Evolutionary conservation across 148 eudicot genomes (phyloP).

Genomic region (Rhododendron mucronatum): DNA sequence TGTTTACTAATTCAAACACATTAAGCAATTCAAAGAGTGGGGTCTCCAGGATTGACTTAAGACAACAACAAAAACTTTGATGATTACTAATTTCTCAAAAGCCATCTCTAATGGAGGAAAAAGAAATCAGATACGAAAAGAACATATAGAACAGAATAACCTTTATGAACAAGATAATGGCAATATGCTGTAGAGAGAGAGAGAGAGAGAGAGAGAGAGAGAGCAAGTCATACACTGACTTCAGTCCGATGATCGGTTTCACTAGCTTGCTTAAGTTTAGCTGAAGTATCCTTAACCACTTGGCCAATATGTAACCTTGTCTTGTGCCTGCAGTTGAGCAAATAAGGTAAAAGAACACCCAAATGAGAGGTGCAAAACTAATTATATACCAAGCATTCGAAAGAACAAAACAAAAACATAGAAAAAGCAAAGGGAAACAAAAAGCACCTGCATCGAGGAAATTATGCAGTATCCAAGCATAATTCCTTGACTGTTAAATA

Average conservation of each 20-base stretch:
- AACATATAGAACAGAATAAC: not conserved
- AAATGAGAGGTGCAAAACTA: not conserved
- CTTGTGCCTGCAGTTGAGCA: slow-evolving; percentile 25
- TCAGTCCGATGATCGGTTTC: slow-evolving; percentile 26
- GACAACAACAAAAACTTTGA: not conserved
- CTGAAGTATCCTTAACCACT: slow-evolving; percentile 35
- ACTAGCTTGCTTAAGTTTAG: slow-evolving; percentile 34
- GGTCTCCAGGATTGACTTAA: not conserved
- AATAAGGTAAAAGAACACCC: not conserved
- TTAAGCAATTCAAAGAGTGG: not conserved
- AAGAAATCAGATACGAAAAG: not conserved
- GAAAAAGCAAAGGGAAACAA: not conserved
- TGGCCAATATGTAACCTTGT: slow-evolving; percentile 31
- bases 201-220: slow-evolving; percentile 8
- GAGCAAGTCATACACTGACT: slow-evolving; percentile 17
- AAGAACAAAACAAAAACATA: not conserved
- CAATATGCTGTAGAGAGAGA: not conserved
- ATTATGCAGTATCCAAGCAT: not conserved
- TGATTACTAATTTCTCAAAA: not conserved
- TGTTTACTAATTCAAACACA: not conserved
- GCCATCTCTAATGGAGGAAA: not conserved
- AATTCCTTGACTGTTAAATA: not conserved
- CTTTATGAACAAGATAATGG: not conserved
- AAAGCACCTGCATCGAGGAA: too few species aligned
- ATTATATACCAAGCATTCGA: not conserved